Evolutionary conservation across 129 eudicot genomes (phyloP).

Genomic region (Chrysanthemum makinoi): DNA sequence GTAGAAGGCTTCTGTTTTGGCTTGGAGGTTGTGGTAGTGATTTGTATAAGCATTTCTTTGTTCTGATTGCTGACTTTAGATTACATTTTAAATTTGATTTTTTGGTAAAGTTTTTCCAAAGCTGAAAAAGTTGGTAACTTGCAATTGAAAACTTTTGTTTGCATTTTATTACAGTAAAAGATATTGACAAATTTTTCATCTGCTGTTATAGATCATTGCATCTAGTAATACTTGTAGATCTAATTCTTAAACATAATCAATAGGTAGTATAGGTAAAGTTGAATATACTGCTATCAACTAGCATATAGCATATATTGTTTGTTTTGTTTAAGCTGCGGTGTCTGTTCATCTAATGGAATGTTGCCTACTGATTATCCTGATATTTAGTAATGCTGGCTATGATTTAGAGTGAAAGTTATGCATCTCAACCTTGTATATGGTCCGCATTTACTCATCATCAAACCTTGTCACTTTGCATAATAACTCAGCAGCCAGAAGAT

Average conservation of each 20-base stretch:
- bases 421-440: background rate
- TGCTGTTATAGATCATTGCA: background rate
- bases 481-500: background rate
- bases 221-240: background rate
- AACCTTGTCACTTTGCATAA: slow-evolving; percentile 9
- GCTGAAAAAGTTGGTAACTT: no score
- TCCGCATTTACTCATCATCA: slow-evolving; percentile 9
- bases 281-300: background rate
- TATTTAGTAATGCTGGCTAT: background rate
- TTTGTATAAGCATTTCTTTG: no score
- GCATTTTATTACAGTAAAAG: no score
- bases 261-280: background rate
- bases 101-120: no score
- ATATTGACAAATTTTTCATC: no score
- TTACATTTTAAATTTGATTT: no score
- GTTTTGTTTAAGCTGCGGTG: background rate
- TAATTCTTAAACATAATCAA: background rate
- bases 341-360: background rate
- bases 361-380: background rate
- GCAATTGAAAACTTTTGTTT: no score
- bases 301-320: background rate
- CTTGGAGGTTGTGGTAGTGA: no score
- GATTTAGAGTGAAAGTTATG: background rate
- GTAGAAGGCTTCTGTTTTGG: no score
- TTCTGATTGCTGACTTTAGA: no score